Evolutionary conservation across 2,329 filamentous ascomycete genomes (phyloP), one percentile per base, ranked within the genome.

Genomic region (Cladosporium halotolerans): DNA sequence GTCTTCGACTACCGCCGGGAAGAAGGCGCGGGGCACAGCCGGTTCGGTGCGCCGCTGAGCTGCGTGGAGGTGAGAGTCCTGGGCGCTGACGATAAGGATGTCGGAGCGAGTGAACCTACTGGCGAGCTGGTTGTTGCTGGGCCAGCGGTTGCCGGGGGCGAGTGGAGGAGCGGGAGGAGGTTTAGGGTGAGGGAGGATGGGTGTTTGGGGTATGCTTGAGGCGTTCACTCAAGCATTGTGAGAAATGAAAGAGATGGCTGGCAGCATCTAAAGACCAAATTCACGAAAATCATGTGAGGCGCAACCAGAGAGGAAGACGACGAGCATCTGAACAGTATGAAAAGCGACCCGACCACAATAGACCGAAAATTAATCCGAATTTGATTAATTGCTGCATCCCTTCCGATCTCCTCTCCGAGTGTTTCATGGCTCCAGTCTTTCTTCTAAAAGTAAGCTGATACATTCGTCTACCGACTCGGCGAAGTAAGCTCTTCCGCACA

Each of bases 1-100:
- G 79, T 91, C 38, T 95, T 88, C 66, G 92, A 97, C 68, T 97
- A 97, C 69, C 78, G 92, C 45, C 60, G 77, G 79, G 57, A 74
- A 3, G 71, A 71, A 34, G 68, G 70, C 14, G 57, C 60, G 10
- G 71, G 70, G 42, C 72, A 73, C 43, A 76, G 71, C 54, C 90
- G 95, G 68, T 96, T 97, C 65, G 93, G 93, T 3, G 77, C 86
- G 9, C 91, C 92, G 2, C 66, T 93, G 39, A 88, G 86, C 58
- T 86, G 83, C 61, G 79, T 92, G 1, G 92, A 97, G 73, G 69
- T 96, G 38, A 80, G 87, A 63, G 41, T 66, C 5, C 36, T 59
- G 14, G 58, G 52, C 31, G 48, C 39, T n/a, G n/a, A 31, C 4
- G 70, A 72, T 33, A 73, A 80, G 57, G 83, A 81, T 69, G 85